Evolutionary conservation across 495 filamentous ascomycete species (phyloP).

Genomic region (Penicillium paxilli): DNA sequence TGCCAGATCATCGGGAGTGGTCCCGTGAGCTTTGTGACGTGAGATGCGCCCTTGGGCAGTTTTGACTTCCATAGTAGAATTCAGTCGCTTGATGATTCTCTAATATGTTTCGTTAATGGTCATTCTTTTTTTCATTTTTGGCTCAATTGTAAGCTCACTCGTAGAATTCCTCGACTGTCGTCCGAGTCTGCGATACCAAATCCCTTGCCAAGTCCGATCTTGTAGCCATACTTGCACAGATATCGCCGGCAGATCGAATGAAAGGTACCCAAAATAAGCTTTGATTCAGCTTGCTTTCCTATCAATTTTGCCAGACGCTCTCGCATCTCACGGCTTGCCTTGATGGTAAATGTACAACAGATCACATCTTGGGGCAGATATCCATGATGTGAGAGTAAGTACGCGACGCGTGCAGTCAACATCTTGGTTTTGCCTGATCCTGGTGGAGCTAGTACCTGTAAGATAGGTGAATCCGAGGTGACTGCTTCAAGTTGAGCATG

Average conservation of each 20-base stretch:
- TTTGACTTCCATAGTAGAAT: conserved; percentile 67
- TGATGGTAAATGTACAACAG: conserved; percentile 97
- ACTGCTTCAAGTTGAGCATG: conserved; percentile 81
- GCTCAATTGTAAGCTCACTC: conserved; percentile 30
- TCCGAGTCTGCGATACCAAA: conserved; percentile 92
- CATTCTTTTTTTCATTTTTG: not conserved
- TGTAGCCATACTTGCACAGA: conserved; percentile 78
- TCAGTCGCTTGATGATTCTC: conserved; percentile 76
- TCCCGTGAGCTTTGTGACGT: conserved; percentile 75
- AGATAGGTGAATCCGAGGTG: conserved; percentile 69
- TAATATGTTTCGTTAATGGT: conserved; percentile 20
- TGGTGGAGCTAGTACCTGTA: conserved; percentile 89
- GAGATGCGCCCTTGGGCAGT: conserved; percentile 77
- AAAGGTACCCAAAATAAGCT: conserved; percentile 89
- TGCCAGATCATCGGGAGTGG: conserved; percentile 43
- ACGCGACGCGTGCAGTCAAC: conserved; percentile 89
- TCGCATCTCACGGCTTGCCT: conserved; percentile 95
- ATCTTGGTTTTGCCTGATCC: conserved; percentile 96
- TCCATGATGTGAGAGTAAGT: conserved; percentile 78
- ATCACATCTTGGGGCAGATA: conserved; percentile 90
- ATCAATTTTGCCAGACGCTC: conserved; percentile 77
- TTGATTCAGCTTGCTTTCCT: conserved; percentile 73
- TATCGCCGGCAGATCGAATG: conserved; percentile 91
- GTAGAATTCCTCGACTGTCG: conserved; percentile 75
- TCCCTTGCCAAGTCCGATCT: conserved; percentile 76